Evolutionary conservation across 805 yeast genomes (phyloP).

Genomic region (Metschnikowia henanensis): DNA sequence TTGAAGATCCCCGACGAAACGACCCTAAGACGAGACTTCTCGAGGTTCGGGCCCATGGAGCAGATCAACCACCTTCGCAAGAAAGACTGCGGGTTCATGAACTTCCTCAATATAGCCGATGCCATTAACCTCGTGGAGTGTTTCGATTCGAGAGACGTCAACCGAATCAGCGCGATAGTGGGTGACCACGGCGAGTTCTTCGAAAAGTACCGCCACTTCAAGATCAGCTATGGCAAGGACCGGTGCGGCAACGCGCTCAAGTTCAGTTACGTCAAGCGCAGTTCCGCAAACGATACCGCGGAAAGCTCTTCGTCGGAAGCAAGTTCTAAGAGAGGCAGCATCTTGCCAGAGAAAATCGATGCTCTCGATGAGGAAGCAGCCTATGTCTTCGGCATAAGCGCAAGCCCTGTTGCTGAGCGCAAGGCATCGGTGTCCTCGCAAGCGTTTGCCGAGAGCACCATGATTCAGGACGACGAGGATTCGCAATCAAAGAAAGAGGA

Average conservation of each 20-base stretch:
- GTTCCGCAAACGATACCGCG: slow-evolving; percentile 16
- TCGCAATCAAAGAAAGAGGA: neutral
- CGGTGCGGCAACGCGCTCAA: slow-evolving; percentile 78
- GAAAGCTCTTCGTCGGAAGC: neutral
- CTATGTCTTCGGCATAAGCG: slow-evolving; percentile 44
- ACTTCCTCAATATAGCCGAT: slow-evolving; percentile 60
- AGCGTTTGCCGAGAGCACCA: slow-evolving; percentile 7
- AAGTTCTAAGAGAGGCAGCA: neutral
- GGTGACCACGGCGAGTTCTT: slow-evolving; percentile 33
- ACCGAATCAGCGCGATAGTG: slow-evolving; percentile 39
- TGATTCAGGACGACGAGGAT: neutral
- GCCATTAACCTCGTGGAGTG: slow-evolving; percentile 66
- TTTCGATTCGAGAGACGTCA: slow-evolving; percentile 39
- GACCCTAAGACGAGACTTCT: slow-evolving; percentile 58
- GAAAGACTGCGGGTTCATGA: slow-evolving; percentile 73
- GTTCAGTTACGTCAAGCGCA: slow-evolving; percentile 44
- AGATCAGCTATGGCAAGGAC: slow-evolving; percentile 73
- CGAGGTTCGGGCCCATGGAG: slow-evolving; percentile 67
- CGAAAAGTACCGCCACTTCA: slow-evolving; percentile 51
- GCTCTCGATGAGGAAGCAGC: slow-evolving; percentile 38
- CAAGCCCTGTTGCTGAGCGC: slow-evolving; percentile 6
- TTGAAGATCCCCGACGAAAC: slow-evolving; percentile 39
- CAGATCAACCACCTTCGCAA: slow-evolving; percentile 72
- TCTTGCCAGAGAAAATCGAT: slow-evolving; percentile 4
- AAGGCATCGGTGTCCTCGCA: neutral